phyloP scores from a whole-genome alignment of 1,139 yeast genomes.

The Yamadazyma triangularis region DNA sequence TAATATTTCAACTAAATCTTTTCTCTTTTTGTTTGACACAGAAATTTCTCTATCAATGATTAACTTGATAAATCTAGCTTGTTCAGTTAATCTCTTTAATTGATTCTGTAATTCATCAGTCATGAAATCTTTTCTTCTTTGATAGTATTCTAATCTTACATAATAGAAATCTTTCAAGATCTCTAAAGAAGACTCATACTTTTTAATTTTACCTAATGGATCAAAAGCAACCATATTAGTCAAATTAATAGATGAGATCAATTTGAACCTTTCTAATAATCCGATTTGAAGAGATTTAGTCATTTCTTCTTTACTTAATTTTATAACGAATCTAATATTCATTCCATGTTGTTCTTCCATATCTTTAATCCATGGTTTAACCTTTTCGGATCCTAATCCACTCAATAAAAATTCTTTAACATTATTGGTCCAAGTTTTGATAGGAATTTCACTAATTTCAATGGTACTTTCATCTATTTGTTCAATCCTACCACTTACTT shows the following conservation, averaged over 20 bases:
- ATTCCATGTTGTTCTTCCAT: slow-evolving; percentile 91
- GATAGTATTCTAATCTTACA: slow-evolving; percentile 85
- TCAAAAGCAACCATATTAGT: slow-evolving; percentile 96
- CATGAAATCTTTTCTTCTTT: slow-evolving; percentile 81
- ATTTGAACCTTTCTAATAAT: slow-evolving; percentile 75
- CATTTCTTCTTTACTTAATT: slow-evolving; percentile 78
- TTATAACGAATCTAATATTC: slow-evolving; percentile 74
- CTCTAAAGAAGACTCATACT: slow-evolving; percentile 69
- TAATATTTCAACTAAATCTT: slow-evolving; percentile 59
- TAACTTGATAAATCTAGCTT: slow-evolving; percentile 87
- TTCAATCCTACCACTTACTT: slow-evolving; percentile 74
- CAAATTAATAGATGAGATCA: slow-evolving; percentile 62
- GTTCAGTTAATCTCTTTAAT: slow-evolving; percentile 69
- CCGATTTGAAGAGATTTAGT: slow-evolving; percentile 70
- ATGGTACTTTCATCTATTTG: slow-evolving; percentile 75
- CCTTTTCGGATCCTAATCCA: slow-evolving; percentile 73
- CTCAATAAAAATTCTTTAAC: slow-evolving; percentile 79
- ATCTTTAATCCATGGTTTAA: slow-evolving; percentile 85
- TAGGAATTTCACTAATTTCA: slow-evolving; percentile 91
- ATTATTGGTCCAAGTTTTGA: slow-evolving; percentile 86
- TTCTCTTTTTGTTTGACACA: slow-evolving; percentile 73
- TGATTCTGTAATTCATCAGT: slow-evolving; percentile 68
- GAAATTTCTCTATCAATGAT: slow-evolving; percentile 71
- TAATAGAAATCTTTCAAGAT: slow-evolving; percentile 81
- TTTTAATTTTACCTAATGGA: slow-evolving; percentile 83